A percentile compares a stretch with the other conserved stretches of the same genome.
These are phyloP conservation scores for Meyerozyma carpophila DNA, from an alignment of 1,139 yeast genomes.

Conservation along the genomic window DNA sequence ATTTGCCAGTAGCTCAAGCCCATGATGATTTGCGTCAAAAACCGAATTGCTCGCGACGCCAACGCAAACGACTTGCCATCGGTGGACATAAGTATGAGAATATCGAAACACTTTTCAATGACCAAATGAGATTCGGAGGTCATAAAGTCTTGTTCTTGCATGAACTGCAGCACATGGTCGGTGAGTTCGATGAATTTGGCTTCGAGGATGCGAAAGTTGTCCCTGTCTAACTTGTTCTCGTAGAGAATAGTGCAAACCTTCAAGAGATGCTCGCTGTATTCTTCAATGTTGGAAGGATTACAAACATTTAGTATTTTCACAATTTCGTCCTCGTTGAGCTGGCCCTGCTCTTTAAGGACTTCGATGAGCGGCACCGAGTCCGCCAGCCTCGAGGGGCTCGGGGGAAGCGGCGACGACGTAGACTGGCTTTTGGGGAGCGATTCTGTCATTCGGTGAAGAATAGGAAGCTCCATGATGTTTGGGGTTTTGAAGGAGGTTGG, in stretches of 20 bases:
- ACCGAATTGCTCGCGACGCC: slow-evolving; percentile 32
- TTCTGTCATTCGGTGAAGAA: not conserved
- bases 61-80: slow-evolving; percentile 25
- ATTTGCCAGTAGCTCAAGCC: slow-evolving; percentile 43
- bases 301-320: slow-evolving; percentile 24
- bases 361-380: not conserved
- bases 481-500: no score
- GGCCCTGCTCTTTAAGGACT: slow-evolving; percentile 1
- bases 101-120: slow-evolving; percentile 36
- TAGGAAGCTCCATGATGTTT: not conserved
- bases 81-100: slow-evolving; percentile 31
- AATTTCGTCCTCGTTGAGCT: slow-evolving; percentile 20
- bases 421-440: not conserved
- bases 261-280: slow-evolving; percentile 35
- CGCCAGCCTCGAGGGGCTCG: not conserved
- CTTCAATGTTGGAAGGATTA: slow-evolving; percentile 26
- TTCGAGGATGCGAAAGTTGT: slow-evolving; percentile 15
- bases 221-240: slow-evolving; percentile 10
- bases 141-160: slow-evolving; percentile 23
- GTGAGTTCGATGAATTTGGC: slow-evolving; percentile 22
- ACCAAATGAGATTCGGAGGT: slow-evolving; percentile 29
- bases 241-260: slow-evolving; percentile 25
- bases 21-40: slow-evolving; percentile 36
- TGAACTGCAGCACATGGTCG: slow-evolving; percentile 20
- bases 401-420: not conserved